Conservation (phyloP, 2,329 filamentous ascomycete genomes). For the Fusarium sp. region DNA sequence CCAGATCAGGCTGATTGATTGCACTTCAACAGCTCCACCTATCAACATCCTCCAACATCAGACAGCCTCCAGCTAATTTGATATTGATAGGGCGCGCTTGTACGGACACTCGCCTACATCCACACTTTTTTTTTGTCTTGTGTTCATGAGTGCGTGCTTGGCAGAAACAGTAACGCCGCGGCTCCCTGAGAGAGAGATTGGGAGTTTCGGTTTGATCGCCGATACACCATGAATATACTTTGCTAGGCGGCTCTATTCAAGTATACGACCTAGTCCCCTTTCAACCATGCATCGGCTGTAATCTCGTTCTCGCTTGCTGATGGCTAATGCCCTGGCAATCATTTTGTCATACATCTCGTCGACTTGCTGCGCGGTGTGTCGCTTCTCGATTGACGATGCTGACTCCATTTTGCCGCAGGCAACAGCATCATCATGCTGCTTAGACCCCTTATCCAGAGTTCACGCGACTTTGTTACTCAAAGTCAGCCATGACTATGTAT, state of each 20-base stretch:
- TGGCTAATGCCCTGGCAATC: neutral
- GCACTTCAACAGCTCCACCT: slow-evolving; percentile 11
- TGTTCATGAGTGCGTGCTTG: slow-evolving; percentile 18
- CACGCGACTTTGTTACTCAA: slow-evolving; percentile 36
- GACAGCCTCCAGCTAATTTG: neutral
- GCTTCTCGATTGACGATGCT: slow-evolving; percentile 17
- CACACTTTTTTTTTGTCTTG: slow-evolving; percentile 13
- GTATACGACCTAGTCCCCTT: neutral
- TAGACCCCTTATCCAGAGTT: slow-evolving; percentile 31
- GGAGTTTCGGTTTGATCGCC: slow-evolving; percentile 28
- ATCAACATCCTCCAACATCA: slow-evolving; percentile 25
- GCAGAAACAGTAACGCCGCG: slow-evolving; percentile 22
- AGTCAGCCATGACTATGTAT: slow-evolving; percentile 21
- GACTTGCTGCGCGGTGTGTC: neutral
- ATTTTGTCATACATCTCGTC: neutral
- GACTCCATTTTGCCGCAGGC: slow-evolving; percentile 32
- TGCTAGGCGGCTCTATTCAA: neutral
- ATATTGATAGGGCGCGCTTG: slow-evolving; percentile 27
- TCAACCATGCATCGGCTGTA: neutral
- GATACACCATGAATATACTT: slow-evolving; percentile 23
- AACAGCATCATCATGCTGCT: slow-evolving; percentile 38
- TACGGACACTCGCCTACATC: slow-evolving; percentile 4
- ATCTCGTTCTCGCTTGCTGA: slow-evolving; percentile 1
- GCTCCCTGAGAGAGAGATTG: slow-evolving; percentile 4
- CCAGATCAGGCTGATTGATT: slow-evolving; percentile 18